These are phyloP conservation scores for Hymenoscyphus fructigenus DNA, from an alignment of 2,329 filamentous ascomycete species.

Conservation along the genomic window DNA sequence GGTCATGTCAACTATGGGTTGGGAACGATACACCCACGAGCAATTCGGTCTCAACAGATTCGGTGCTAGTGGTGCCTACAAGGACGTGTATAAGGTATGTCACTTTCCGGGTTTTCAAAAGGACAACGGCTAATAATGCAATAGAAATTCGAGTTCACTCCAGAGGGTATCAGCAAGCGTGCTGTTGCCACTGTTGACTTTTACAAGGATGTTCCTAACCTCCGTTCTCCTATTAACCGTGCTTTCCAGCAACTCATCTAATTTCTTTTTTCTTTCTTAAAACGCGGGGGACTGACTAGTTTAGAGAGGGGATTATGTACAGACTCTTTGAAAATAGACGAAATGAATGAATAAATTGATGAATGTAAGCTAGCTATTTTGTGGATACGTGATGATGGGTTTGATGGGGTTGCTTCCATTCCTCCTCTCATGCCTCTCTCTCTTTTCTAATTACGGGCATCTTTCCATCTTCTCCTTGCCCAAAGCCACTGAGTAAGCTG, in stretches of 20 bases:
- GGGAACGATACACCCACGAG: slow-evolving; percentile 99
- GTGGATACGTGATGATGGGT: not conserved
- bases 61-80: slow-evolving; percentile 94
- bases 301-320: slow-evolving; percentile 10
- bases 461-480: too few relatives aligned
- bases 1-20: slow-evolving; percentile 95
- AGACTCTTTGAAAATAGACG: slow-evolving; percentile 11
- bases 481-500: too few relatives aligned
- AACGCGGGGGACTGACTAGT: not conserved
- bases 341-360: slow-evolving; percentile 8
- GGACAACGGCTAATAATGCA: slow-evolving; percentile 39
- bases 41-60: slow-evolving; percentile 99
- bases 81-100: slow-evolving; percentile 90
- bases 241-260: slow-evolving; percentile 98
- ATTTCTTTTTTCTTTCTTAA: slow-evolving; percentile 33
- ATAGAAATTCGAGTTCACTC: slow-evolving; percentile 98
- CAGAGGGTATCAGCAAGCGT: slow-evolving; percentile 94
- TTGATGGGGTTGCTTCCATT: too few relatives aligned
- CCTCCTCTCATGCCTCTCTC: too few relatives aligned
- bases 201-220: slow-evolving; percentile 89
- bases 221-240: slow-evolving; percentile 93
- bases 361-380: too few relatives aligned
- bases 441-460: too few relatives aligned
- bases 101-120: slow-evolving; percentile 15
- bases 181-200: slow-evolving; percentile 90